Evolutionary conservation across 768 basidiomycete species (phyloP).

Genomic region (Mycena rebaudengoi): DNA sequence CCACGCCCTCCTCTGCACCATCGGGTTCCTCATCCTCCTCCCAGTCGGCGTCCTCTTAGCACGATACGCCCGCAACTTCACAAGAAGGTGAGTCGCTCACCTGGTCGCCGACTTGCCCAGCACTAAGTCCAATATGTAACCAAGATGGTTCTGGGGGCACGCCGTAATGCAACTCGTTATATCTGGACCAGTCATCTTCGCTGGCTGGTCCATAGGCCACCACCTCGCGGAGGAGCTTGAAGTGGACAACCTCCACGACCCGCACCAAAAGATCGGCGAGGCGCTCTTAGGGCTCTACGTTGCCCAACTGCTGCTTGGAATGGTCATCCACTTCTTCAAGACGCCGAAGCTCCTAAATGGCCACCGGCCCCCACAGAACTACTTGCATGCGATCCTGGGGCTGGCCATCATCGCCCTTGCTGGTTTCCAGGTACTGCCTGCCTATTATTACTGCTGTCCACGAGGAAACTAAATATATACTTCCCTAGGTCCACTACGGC

Average conservation of each 20-base stretch:
- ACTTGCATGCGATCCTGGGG: constrained; percentile 63
- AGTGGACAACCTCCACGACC: constrained; percentile 47
- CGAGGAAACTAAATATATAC: neutral
- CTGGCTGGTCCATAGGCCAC: constrained; percentile 57
- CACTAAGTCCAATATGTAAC: neutral
- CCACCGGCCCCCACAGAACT: constrained; percentile 60
- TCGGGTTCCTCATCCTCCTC: constrained; percentile 65
- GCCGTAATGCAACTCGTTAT: constrained; percentile 58
- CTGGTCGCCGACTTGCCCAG: neutral
- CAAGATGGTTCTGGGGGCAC: constrained; percentile 62
- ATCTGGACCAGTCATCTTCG: constrained; percentile 61
- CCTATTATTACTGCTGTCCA: neutral
- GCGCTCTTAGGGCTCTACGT: constrained; percentile 63
- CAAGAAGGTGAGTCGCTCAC: constrained; percentile 44
- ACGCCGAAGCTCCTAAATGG: constrained; percentile 44
- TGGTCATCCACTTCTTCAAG: constrained; percentile 63
- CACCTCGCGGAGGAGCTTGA: constrained; percentile 40
- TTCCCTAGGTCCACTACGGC: constrained; percentile 55
- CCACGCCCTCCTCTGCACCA: constrained; percentile 61
- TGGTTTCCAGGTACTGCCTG: constrained; percentile 52
- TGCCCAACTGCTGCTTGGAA: constrained; percentile 56
- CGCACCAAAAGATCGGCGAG: constrained; percentile 61
- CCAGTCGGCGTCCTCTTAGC: constrained; percentile 66
- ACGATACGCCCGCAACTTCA: constrained; percentile 62
- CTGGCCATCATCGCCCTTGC: constrained; percentile 62